phyloP scores from a whole-genome alignment of 2,329 filamentous ascomycete genomes.

The Nectriaceae sp. region DNA sequence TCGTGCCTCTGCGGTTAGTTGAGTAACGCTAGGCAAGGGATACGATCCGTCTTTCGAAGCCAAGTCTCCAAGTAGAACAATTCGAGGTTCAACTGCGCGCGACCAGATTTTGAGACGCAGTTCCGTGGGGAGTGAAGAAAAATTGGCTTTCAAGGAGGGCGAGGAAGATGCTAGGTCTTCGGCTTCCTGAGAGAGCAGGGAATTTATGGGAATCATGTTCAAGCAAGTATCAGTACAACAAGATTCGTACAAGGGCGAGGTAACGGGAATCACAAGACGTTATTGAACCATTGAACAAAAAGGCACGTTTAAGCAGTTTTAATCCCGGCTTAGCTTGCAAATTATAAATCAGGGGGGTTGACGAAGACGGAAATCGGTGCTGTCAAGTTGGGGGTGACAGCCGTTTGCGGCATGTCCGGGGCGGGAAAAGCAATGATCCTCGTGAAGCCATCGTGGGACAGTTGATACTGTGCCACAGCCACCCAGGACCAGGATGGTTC shows the following conservation, averaged over 20 bases:
- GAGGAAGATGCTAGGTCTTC: constrained; percentile 8
- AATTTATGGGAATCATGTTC: constrained; percentile 14
- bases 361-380: constrained; percentile 31
- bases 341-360: constrained; percentile 25
- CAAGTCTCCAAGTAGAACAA: constrained; percentile 39
- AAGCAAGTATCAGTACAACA: not conserved
- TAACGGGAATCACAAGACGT: constrained; percentile 17
- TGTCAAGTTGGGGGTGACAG: constrained; percentile 27
- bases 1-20: constrained; percentile 38
- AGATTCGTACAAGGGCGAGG: constrained; percentile 9
- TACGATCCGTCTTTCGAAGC: constrained; percentile 32
- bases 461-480: constrained; percentile 29
- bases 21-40: constrained; percentile 37
- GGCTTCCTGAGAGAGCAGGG: constrained; percentile 4
- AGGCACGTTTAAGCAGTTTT: constrained; percentile 24
- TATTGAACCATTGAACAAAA: constrained; percentile 13
- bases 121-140: constrained; percentile 36
- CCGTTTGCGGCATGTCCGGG: constrained; percentile 31
- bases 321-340: constrained; percentile 25
- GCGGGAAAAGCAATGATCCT: constrained; percentile 28
- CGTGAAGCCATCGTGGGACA: constrained; percentile 30
- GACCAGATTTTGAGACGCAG: constrained; percentile 41
- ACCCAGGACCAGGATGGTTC: constrained; percentile 29
- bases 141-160: constrained; percentile 20
- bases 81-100: constrained; percentile 37